Conservation (phyloP, 352 stramenopile species). For the Pythium grandisporangium region DNA sequence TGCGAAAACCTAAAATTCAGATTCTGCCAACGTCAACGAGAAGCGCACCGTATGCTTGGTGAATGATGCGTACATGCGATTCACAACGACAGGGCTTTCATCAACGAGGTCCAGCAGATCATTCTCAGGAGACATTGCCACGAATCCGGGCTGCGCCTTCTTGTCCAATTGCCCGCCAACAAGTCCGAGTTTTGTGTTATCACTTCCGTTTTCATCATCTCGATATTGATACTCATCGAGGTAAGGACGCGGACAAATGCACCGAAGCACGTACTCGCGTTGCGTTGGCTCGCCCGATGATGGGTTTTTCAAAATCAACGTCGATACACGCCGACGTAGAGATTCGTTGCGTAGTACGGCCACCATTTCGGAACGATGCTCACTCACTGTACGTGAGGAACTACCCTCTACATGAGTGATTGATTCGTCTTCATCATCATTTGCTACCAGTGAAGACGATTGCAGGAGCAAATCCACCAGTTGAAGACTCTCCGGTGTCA, state of each 20-base stretch:
- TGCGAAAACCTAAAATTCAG: constrained; percentile 76
- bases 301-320: constrained; percentile 39
- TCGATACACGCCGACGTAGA: constrained; percentile 22
- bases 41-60: constrained; percentile 72
- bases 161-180: no score
- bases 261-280: constrained; percentile 72
- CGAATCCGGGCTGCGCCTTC: no score
- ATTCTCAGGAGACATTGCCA: no score
- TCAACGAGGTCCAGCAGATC: constrained; percentile 17
- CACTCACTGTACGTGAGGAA: constrained; percentile 1
- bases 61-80: constrained; percentile 75
- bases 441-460: no score
- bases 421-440: no score
- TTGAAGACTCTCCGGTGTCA: not conserved
- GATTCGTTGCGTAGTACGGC: constrained; percentile 20
- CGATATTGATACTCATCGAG: constrained; percentile 30
- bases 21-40: constrained; percentile 54
- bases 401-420: no score
- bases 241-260: constrained; percentile 61
- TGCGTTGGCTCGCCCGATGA: constrained; percentile 30
- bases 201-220: constrained; percentile 3
- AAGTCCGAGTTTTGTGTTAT: constrained; percentile 13
- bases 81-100: constrained; percentile 59
- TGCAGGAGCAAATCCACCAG: no score
- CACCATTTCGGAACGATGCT: not conserved